Conservation (phyloP, 495 filamentous ascomycete genomes). For the Pseudevernia furfuracea region DNA sequence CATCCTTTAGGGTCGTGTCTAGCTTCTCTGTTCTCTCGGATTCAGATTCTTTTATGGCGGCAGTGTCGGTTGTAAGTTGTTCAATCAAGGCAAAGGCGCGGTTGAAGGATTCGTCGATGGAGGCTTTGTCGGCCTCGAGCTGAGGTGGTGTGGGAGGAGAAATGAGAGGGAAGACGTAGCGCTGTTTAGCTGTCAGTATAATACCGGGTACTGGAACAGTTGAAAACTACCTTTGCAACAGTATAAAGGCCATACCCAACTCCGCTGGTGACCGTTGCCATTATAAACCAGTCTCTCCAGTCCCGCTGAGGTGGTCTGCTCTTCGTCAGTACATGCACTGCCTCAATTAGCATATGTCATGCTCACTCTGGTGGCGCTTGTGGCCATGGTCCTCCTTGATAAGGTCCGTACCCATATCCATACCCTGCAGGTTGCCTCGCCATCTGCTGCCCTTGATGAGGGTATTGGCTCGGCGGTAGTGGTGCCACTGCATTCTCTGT, state of each 20-base stretch:
- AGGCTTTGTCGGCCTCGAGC: slow-evolving; percentile 83
- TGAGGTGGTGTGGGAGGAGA: slow-evolving; percentile 89
- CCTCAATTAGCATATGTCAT: neutral
- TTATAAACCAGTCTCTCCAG: slow-evolving; percentile 98
- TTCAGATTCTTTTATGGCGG: slow-evolving; percentile 77
- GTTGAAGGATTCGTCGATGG: slow-evolving; percentile 85
- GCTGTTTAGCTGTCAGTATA: slow-evolving; percentile 38
- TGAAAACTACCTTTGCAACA: slow-evolving; percentile 60
- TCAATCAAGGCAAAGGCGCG: slow-evolving; percentile 87
- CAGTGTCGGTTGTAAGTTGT: slow-evolving; percentile 83
- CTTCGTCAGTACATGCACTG: slow-evolving; percentile 22
- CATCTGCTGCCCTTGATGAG: slow-evolving; percentile 39
- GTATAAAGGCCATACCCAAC: slow-evolving; percentile 81
- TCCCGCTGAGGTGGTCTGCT: slow-evolving; percentile 62
- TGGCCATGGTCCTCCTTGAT: slow-evolving; percentile 57
- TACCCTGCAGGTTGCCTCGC: slow-evolving; percentile 48
- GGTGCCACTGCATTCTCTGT: slow-evolving; percentile 34
- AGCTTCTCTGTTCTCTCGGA: slow-evolving; percentile 74
- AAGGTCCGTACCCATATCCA: slow-evolving; percentile 62
- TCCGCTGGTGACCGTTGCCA: slow-evolving; percentile 84
- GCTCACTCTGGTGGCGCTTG: slow-evolving; percentile 56
- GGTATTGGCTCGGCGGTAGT: slow-evolving; percentile 35
- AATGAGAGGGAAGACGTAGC: slow-evolving; percentile 85
- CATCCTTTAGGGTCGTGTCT: slow-evolving; percentile 71
- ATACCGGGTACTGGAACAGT: neutral